Evolutionary conservation across 164 flowering plant species (phyloP).

Genomic region (Kingdonia uniflora): DNA sequence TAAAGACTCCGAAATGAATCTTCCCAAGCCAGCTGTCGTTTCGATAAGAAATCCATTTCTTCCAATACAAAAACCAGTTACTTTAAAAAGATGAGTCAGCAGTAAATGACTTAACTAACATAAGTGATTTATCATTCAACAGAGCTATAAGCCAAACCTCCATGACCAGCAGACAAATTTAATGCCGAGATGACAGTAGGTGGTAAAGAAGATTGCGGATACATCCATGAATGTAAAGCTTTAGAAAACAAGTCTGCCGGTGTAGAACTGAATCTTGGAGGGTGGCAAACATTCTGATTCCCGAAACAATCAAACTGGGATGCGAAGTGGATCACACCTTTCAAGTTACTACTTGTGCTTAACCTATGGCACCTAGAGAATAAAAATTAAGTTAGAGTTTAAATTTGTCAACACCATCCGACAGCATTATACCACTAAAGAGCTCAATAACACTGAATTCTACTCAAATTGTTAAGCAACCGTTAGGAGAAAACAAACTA

Average conservation of each 20-base stretch:
- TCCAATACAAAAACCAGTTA: conserved; percentile 11
- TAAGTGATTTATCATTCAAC: background rate
- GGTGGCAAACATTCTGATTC: conserved; percentile 14
- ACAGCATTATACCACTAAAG: too few species aligned
- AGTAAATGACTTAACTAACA: background rate
- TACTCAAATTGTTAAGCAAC: too few species aligned
- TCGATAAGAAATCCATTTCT: conserved; percentile 59
- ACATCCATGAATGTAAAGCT: conserved; percentile 69
- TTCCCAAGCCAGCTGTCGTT: conserved; percentile 78
- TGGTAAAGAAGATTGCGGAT: conserved; percentile 79
- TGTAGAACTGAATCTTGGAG: conserved; percentile 14
- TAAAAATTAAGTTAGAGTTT: background rate
- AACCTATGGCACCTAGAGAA: conserved; percentile 62
- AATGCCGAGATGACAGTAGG: conserved; percentile 59
- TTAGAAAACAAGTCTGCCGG: conserved; percentile 24
- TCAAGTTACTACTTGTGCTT: conserved; percentile 28
- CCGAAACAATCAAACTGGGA: conserved; percentile 16
- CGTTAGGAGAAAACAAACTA: too few species aligned
- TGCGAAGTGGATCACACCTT: conserved; percentile 19
- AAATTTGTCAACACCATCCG: too few species aligned
- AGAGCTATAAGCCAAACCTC: conserved; percentile 39
- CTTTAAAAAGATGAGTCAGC: background rate
- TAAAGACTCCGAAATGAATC: conserved; percentile 87
- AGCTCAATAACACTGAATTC: too few species aligned
- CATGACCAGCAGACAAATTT: conserved; percentile 41